A percentile compares a stretch with the other conserved stretches of the same genome.
Conservation (phyloP, 2,329 filamentous ascomycete species). For the Spiromastix sp. region DNA sequence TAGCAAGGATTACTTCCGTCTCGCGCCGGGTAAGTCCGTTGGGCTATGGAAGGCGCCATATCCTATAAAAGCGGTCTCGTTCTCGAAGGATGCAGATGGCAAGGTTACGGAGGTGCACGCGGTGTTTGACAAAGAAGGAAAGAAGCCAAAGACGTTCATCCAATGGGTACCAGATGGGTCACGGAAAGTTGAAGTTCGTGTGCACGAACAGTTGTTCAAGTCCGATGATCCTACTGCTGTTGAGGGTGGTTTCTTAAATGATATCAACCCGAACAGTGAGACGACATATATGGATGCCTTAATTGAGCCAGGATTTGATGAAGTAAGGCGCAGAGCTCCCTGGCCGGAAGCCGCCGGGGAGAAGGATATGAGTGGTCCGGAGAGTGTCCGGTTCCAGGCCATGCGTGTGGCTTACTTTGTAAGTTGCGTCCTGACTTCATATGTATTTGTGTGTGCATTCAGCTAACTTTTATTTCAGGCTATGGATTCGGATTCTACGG, state of each 20-base stretch:
- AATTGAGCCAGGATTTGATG: conserved; percentile 73
- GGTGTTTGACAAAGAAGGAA: conserved; percentile 57
- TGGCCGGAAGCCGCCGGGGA: conserved; percentile 75
- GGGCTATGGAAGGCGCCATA: conserved; percentile 62
- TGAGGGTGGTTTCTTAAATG: conserved; percentile 69
- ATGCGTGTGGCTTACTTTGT: conserved; percentile 79
- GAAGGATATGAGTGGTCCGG: conserved; percentile 42
- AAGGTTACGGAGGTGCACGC: conserved; percentile 58
- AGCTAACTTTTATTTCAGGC: no score
- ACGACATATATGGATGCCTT: conserved; percentile 66
- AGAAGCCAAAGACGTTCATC: conserved; percentile 58
- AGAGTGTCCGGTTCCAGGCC: conserved; percentile 81
- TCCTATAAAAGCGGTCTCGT: conserved; percentile 58
- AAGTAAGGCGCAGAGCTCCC: conserved; percentile 61
- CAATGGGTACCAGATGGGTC: background rate
- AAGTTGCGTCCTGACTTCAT: no score
- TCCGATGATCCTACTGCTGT: conserved; percentile 70
- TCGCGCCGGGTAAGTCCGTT: conserved; percentile 64
- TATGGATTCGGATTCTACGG: conserved; percentile 50
- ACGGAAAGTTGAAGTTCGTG: conserved; percentile 58
- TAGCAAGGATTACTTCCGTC: conserved; percentile 64
- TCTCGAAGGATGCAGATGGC: conserved; percentile 55
- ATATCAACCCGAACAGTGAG: conserved; percentile 78
- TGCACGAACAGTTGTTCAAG: conserved; percentile 78
- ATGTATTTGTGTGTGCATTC: no score